Percentiles rank a stretch among this genome's conserved stretches.
Evolutionary conservation across 768 basidiomycete species (phyloP).

Genomic region (Fistulinella prunicolor): DNA sequence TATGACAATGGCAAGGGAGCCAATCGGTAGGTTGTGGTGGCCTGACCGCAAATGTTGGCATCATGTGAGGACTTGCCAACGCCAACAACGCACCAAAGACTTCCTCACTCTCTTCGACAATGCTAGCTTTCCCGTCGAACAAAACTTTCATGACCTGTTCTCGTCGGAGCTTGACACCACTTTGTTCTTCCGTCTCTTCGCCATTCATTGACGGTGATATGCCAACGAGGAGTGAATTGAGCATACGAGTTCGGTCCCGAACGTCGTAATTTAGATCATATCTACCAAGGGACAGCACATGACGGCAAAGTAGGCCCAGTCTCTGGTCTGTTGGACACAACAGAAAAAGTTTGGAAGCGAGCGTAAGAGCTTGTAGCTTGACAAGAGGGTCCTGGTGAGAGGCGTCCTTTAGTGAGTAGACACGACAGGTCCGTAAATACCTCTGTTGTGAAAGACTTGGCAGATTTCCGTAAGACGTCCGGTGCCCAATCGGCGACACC

Average conservation of each 20-base stretch:
- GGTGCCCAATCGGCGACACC: constrained; percentile 80
- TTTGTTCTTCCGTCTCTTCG: constrained; percentile 44
- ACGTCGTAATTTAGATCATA: constrained; percentile 91
- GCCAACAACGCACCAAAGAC: constrained; percentile 32
- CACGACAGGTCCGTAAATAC: constrained; percentile 35
- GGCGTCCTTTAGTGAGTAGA: background rate
- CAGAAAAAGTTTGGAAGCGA: constrained; percentile 83
- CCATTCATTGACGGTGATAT: constrained; percentile 38
- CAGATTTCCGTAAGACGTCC: constrained; percentile 80
- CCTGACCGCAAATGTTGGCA: constrained; percentile 25
- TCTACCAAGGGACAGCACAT: constrained; percentile 80
- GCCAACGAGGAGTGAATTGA: constrained; percentile 66
- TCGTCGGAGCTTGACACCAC: constrained; percentile 73
- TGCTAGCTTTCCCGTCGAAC: constrained; percentile 68
- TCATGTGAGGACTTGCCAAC: background rate
- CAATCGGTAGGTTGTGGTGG: constrained; percentile 48
- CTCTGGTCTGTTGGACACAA: constrained; percentile 54
- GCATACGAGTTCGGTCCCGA: constrained; percentile 83
- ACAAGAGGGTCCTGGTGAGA: constrained; percentile 52
- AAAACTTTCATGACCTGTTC: constrained; percentile 82
- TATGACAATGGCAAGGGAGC: constrained; percentile 62
- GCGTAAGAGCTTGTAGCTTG: constrained; percentile 80
- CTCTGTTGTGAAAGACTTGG: constrained; percentile 71
- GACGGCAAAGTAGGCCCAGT: constrained; percentile 55
- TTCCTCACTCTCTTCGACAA: constrained; percentile 38